phyloP scores from a whole-genome alignment of 257 asterid species.

The Solanum ahanhuiri region DNA sequence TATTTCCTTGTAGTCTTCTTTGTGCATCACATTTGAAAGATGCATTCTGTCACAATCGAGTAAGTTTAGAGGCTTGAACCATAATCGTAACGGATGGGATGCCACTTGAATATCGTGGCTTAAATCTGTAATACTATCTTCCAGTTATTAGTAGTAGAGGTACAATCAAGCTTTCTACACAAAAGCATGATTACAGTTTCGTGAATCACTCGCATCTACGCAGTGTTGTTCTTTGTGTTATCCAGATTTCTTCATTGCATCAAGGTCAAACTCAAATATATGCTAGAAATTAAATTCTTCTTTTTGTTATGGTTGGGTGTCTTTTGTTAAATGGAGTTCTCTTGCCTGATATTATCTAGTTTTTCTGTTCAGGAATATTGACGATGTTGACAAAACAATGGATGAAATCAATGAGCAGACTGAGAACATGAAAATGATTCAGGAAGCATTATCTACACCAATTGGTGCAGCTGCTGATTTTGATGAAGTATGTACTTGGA shows the following conservation, averaged over 20 bases:
- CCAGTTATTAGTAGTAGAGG: neutral
- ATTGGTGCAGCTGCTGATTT: constrained; percentile 71
- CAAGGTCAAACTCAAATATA: neutral
- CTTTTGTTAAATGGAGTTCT: neutral
- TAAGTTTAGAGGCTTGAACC: neutral
- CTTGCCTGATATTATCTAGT: neutral
- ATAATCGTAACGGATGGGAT: neutral
- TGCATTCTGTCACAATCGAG: neutral
- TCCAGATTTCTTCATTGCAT: neutral
- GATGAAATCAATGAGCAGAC: constrained; percentile 88
- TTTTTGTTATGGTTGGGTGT: neutral
- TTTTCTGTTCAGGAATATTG: constrained; percentile 42
- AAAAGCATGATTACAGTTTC: neutral
- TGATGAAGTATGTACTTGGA: constrained; percentile 41
- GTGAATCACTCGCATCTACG: neutral
- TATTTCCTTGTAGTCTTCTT: neutral
- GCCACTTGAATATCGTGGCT: neutral
- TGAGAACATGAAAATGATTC: constrained; percentile 72
- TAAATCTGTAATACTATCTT: neutral
- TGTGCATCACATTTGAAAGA: neutral
- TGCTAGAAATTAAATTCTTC: neutral
- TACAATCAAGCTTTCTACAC: neutral
- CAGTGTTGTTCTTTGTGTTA: neutral
- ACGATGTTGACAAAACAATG: constrained; percentile 83
- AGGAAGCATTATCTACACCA: constrained; percentile 67